Percentiles rank a stretch among this genome's conserved stretches.
Conservation (phyloP, 768 basidiomycete genomes). For the Coprinellus aureogranulatus region DNA sequence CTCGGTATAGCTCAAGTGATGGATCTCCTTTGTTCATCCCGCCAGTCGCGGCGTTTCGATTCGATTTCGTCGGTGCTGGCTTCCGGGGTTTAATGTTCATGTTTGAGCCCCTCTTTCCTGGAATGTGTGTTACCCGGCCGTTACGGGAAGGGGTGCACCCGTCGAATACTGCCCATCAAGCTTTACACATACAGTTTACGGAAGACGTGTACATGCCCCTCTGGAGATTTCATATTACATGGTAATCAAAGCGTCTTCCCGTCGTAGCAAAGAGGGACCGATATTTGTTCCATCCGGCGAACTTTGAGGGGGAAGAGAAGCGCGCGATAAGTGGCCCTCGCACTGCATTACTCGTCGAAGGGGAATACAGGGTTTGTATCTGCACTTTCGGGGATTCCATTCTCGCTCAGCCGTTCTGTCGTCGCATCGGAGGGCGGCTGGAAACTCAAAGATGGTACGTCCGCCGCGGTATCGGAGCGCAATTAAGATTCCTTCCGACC, state of each 20-base stretch:
- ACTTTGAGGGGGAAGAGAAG: background rate
- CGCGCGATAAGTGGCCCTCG: slow-evolving; percentile 1
- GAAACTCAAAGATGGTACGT: background rate
- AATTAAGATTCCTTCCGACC: slow-evolving; percentile 2
- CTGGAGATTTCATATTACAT: background rate
- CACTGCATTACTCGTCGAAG: background rate
- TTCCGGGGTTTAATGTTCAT: background rate
- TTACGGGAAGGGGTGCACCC: background rate
- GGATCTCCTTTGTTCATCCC: background rate
- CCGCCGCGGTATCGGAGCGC: background rate
- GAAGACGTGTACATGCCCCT: background rate
- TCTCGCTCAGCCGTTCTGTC: background rate
- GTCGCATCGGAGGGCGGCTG: background rate
- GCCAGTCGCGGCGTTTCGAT: slow-evolving; percentile 1
- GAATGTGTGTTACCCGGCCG: background rate
- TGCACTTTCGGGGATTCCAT: slow-evolving; percentile 3
- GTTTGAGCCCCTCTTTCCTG: background rate
- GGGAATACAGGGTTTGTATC: background rate
- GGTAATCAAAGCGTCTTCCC: background rate
- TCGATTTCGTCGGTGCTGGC: background rate
- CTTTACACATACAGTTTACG: background rate
- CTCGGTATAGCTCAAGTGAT: background rate
- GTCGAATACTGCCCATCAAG: background rate
- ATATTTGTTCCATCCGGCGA: slow-evolving; percentile 3
- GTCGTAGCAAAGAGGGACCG: background rate